These are phyloP conservation scores for Clarireedia homoeocarpa DNA, from an alignment of 2,329 filamentous ascomycete genomes.

Conservation along the genomic window DNA sequence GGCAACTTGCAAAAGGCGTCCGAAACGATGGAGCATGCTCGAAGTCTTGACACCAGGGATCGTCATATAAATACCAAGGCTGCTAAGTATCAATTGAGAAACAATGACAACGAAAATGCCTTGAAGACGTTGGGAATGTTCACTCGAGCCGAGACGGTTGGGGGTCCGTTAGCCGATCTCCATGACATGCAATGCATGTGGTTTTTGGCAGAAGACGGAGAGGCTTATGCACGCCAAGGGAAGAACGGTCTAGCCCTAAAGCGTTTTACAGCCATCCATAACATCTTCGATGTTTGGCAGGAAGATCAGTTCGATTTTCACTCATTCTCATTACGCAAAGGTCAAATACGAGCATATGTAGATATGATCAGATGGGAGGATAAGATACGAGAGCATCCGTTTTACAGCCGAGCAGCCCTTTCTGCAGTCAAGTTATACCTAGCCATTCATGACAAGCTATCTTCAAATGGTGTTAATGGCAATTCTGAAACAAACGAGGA, in stretches of 20 bases:
- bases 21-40: constrained; percentile 80
- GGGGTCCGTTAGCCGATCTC: constrained; percentile 82
- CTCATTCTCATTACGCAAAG: constrained; percentile 92
- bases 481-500: constrained; percentile 36
- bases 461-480: constrained; percentile 56
- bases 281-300: constrained; percentile 95
- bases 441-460: constrained; percentile 66
- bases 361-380: constrained; percentile 98
- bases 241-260: constrained; percentile 84
- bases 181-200: constrained; percentile 98
- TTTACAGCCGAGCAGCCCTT: constrained; percentile 78
- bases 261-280: constrained; percentile 78
- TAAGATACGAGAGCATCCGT: constrained; percentile 81
- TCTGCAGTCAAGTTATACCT: constrained; percentile 76
- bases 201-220: constrained; percentile 92
- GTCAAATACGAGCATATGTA: constrained; percentile 88
- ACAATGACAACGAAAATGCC: constrained; percentile 81
- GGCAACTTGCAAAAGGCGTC: constrained; percentile 75
- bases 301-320: constrained; percentile 99
- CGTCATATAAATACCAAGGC: constrained; percentile 98
- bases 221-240: constrained; percentile 75
- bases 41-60: constrained; percentile 79
- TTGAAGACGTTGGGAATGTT: constrained; percentile 88
- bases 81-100: constrained; percentile 91
- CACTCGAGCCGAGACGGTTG: constrained; percentile 81